Evolutionary conservation across 2,329 filamentous ascomycete species (phyloP).

Genomic region (Monosporascus cannonballus): DNA sequence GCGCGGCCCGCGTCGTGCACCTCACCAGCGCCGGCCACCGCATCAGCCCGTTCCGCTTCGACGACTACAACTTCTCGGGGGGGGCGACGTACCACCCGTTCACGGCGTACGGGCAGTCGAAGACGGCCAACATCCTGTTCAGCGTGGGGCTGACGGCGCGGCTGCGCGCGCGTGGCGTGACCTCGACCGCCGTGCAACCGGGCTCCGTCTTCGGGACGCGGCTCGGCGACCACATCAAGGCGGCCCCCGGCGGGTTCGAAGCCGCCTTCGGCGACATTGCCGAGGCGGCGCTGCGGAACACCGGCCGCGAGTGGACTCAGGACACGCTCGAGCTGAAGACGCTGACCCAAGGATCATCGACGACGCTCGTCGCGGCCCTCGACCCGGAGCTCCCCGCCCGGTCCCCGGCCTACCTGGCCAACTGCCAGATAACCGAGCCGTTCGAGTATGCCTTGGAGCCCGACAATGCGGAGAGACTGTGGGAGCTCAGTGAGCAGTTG

Average conservation of each 20-base stretch:
- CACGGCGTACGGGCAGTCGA: slow-evolving; percentile 37
- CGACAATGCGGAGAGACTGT: slow-evolving; percentile 32
- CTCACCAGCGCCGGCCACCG: slow-evolving; percentile 31
- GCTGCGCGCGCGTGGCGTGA: slow-evolving; percentile 10
- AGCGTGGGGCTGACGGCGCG: slow-evolving; percentile 21
- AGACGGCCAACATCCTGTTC: slow-evolving; percentile 38
- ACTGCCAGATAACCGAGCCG: slow-evolving; percentile 31
- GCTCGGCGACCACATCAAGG: not conserved
- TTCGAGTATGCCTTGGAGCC: slow-evolving; percentile 22
- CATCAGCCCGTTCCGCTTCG: slow-evolving; percentile 30
- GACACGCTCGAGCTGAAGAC: slow-evolving; percentile 21
- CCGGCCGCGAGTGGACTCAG: not conserved
- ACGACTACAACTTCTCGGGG: slow-evolving; percentile 30
- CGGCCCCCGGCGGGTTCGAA: not conserved
- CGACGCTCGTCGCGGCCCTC: slow-evolving; percentile 31
- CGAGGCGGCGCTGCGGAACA: not conserved
- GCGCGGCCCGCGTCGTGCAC: slow-evolving; percentile 31
- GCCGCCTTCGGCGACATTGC: rapidly evolving
- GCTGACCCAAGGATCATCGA: slow-evolving; percentile 27
- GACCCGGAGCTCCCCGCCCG: slow-evolving; percentile 25
- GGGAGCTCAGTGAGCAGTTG: slow-evolving; percentile 36
- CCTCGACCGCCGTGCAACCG: slow-evolving; percentile 27
- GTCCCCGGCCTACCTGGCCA: slow-evolving; percentile 20
- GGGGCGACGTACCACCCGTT: slow-evolving; percentile 29
- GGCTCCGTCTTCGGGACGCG: slow-evolving; percentile 11